Percentiles rank a stretch among this genome's conserved stretches.
These are phyloP conservation scores for Saccharum officinarum DNA, from an alignment of 176 grass and related monocot species.

Conservation along the genomic window DNA sequence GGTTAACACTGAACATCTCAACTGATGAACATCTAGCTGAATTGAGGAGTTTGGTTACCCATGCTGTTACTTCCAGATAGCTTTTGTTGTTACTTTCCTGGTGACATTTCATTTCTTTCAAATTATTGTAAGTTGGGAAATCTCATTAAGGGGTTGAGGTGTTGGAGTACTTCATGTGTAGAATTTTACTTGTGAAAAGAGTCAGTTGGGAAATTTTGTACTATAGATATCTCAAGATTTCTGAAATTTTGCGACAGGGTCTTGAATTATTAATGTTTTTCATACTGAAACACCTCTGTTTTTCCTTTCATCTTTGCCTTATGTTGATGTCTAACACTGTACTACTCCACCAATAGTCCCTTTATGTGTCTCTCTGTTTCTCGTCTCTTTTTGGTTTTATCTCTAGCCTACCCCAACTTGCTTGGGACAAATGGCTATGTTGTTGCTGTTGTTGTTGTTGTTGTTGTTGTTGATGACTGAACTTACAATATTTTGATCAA, in stretches of 20 bases:
- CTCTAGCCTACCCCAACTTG: too few species aligned
- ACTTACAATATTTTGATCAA: constrained; percentile 2
- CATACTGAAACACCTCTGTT: constrained; percentile 21
- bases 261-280: background rate
- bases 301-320: constrained; percentile 26
- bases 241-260: constrained; percentile 20
- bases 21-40: constrained; percentile 84
- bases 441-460: too few species aligned
- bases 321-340: constrained; percentile 5
- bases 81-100: constrained; percentile 26
- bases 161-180: constrained; percentile 39
- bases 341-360: background rate
- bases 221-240: constrained; percentile 23
- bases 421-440: too few species aligned
- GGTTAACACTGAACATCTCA: constrained; percentile 89
- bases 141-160: constrained; percentile 24
- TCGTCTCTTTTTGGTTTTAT: too few species aligned
- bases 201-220: constrained; percentile 39
- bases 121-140: constrained; percentile 44
- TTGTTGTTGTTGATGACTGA: background rate
- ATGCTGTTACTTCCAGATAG: constrained; percentile 55
- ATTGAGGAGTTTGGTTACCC: constrained; percentile 69
- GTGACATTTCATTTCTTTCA: constrained; percentile 24
- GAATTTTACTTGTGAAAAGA: constrained; percentile 40
- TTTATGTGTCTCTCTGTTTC: too few species aligned